A percentile compares a stretch with the other conserved stretches of the same genome.
phyloP scores from a whole-genome alignment of 2,329 filamentous ascomycete species.

The Neofusicoccum kwambonambiense region DNA sequence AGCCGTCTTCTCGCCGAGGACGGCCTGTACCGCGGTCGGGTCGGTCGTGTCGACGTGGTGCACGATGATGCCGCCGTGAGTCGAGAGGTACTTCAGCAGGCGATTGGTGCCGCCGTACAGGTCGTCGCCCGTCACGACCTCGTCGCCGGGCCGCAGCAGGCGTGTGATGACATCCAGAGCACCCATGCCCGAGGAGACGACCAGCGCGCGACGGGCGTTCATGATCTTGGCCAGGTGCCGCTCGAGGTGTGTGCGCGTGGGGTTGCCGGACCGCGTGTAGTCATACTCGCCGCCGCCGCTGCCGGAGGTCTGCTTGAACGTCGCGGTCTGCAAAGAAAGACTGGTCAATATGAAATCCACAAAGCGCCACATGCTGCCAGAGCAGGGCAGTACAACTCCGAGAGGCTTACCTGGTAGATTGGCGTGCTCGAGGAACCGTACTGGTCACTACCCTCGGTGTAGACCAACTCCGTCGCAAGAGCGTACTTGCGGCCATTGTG shows the following conservation, averaged over 20 bases:
- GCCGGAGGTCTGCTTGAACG: constrained; percentile 89
- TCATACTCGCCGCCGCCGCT: constrained; percentile 89
- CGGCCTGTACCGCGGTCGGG: constrained; percentile 65
- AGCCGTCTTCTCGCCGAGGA: constrained; percentile 76
- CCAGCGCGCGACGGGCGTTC: constrained; percentile 86
- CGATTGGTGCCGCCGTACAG: constrained; percentile 95
- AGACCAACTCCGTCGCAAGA: constrained; percentile 92
- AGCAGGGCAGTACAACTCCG: no score
- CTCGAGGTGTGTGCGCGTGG: constrained; percentile 92
- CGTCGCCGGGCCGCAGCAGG: constrained; percentile 84
- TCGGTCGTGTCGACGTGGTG: constrained; percentile 95
- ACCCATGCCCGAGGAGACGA: constrained; percentile 96
- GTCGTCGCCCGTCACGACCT: constrained; percentile 96
- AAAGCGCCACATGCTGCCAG: background rate
- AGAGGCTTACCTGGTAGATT: constrained; percentile 73
- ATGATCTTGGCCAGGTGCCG: constrained; percentile 98
- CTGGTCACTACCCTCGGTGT: constrained; percentile 93
- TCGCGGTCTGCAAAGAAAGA: constrained; percentile 64
- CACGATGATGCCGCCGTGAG: constrained; percentile 86
- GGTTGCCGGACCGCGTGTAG: constrained; percentile 97
- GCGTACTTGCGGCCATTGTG: constrained; percentile 84
- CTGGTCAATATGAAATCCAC: background rate
- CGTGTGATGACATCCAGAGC: constrained; percentile 95
- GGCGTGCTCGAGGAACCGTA: constrained; percentile 95
- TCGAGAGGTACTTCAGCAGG: constrained; percentile 85